phyloP scores from a whole-genome alignment of 306 rosid species.

The Elaeagnus macrophylla region DNA sequence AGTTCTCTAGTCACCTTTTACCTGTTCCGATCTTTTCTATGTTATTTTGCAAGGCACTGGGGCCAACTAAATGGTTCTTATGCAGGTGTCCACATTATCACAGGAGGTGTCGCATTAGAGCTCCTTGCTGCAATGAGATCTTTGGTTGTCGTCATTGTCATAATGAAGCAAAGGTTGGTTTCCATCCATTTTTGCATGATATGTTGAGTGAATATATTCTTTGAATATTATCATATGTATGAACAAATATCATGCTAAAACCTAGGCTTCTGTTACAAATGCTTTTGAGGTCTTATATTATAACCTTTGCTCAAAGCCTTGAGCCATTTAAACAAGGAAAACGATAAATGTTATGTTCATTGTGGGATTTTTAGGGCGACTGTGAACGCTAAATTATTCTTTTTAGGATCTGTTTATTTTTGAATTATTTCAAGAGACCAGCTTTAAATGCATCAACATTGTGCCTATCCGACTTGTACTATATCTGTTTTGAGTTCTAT shows the following conservation, averaged over 20 bases:
- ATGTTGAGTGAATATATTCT: no score
- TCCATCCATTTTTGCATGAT: not conserved
- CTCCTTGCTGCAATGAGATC: slow-evolving; percentile 87
- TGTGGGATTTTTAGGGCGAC: not conserved
- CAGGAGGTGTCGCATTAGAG: slow-evolving; percentile 62
- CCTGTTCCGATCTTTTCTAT: not conserved
- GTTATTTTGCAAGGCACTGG: not conserved
- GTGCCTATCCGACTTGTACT: not conserved
- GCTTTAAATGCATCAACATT: not conserved
- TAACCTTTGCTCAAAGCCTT: no score
- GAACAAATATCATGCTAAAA: no score
- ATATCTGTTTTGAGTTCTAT: not conserved
- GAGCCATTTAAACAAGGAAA: no score
- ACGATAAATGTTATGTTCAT: no score
- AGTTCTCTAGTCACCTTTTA: slow-evolving; percentile 6
- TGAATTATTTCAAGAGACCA: not conserved
- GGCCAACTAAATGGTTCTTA: not conserved
- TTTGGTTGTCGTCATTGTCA: slow-evolving; percentile 79
- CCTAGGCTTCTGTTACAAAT: no score
- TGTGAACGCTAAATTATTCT: no score
- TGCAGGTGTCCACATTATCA: slow-evolving; percentile 70
- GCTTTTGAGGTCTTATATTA: no score
- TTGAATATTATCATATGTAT: no score
- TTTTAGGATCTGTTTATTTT: not conserved
- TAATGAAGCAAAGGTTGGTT: slow-evolving; percentile 56